Conservation (phyloP, 805 yeast species). For the Ogataea methylovora region DNA sequence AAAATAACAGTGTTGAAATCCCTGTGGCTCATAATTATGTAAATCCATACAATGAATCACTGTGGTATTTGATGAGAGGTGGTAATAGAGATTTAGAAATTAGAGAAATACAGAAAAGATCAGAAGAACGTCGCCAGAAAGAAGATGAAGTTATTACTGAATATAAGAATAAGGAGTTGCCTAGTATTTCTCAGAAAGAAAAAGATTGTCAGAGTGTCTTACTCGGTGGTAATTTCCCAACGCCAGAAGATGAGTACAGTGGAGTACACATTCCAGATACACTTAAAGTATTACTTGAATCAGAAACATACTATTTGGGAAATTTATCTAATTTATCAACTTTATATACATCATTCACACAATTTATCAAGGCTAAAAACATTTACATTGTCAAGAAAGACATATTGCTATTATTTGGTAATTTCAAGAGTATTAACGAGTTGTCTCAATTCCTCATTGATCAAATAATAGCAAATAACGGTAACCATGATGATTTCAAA, state of each 20-base stretch:
- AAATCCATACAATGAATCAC: conserved; percentile 36
- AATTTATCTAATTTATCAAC: conserved; percentile 10
- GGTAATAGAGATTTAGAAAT: conserved; percentile 29
- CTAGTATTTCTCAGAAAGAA: background rate
- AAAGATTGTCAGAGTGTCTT: conserved; percentile 1
- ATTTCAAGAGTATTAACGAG: conserved; percentile 30
- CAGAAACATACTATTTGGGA: conserved; percentile 27
- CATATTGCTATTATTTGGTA: conserved; percentile 34
- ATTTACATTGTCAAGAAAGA: conserved; percentile 27
- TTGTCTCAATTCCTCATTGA: conserved; percentile 25
- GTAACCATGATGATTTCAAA: no score
- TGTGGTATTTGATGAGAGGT: conserved; percentile 31
- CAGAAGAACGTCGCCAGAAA: conserved; percentile 5
- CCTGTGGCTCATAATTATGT: conserved; percentile 2
- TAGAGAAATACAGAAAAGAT: conserved; percentile 18
- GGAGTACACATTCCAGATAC: no score
- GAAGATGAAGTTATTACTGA: conserved; percentile 7
- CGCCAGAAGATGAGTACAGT: no score
- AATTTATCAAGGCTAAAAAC: conserved; percentile 20
- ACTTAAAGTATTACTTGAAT: conserved; percentile 20
- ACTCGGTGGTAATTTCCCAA: no score
- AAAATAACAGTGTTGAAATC: conserved; percentile 9
- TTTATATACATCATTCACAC: conserved; percentile 19
- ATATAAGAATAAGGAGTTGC: conserved; percentile 1
- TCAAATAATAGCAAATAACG: no score